Conservation (phyloP, 148 eudicot species). For the Hydrangea macrophylla region DNA sequence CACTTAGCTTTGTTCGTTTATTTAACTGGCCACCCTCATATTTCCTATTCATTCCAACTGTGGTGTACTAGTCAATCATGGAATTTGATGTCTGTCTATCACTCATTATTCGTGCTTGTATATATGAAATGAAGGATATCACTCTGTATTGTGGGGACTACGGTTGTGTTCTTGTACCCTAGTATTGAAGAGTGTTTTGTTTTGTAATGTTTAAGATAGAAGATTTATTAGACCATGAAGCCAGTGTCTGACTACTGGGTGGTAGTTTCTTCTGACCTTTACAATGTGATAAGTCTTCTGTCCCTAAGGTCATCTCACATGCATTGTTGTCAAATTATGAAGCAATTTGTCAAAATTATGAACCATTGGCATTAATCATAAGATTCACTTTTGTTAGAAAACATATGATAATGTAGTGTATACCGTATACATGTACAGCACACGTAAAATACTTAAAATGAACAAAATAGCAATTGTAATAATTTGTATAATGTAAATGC, state of each 20-base stretch:
- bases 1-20: not conserved
- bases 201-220: not conserved
- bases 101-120: not conserved
- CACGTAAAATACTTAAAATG: too few relatives aligned
- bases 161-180: not conserved
- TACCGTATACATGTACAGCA: too few relatives aligned
- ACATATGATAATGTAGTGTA: too few relatives aligned
- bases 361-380: too few relatives aligned
- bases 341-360: too few relatives aligned
- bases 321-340: too few relatives aligned
- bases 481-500: too few relatives aligned
- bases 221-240: not conserved
- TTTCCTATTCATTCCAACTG: not conserved
- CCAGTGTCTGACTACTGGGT: not conserved
- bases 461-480: too few relatives aligned
- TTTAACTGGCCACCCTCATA: not conserved
- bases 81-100: not conserved
- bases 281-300: constrained; percentile 5
- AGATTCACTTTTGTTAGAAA: too few relatives aligned
- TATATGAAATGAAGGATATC: not conserved
- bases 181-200: not conserved
- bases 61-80: constrained; percentile 1
- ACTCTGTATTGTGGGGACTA: not conserved
- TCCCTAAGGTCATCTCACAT: too few relatives aligned
- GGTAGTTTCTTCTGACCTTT: not conserved